Percentiles rank a stretch among this genome's conserved stretches.
These are phyloP conservation scores for Metarhizium guizhouense DNA, from an alignment of 2,329 filamentous ascomycete genomes.

Conservation along the genomic window DNA sequence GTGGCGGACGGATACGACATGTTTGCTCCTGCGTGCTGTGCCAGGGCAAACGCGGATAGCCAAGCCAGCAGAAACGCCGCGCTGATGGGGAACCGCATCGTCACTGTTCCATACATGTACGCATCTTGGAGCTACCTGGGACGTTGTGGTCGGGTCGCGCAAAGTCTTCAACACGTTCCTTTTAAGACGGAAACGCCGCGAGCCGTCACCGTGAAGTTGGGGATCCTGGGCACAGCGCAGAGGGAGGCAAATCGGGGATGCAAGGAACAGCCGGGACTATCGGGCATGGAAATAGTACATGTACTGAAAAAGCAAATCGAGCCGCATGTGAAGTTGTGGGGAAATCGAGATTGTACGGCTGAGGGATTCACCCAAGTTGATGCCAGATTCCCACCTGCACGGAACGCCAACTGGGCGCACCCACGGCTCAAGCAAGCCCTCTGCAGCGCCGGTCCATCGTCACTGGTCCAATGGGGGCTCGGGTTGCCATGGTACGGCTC, in stretches of 20 bases:
- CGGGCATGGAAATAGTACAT: background rate
- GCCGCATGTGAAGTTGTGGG: conserved; percentile 1
- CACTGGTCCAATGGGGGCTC: background rate
- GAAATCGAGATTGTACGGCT: background rate
- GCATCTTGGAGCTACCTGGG: too few species aligned
- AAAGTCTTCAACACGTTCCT: background rate
- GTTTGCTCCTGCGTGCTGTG: background rate
- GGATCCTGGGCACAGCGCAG: background rate
- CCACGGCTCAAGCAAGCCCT: background rate
- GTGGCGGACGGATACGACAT: background rate
- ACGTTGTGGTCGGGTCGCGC: too few species aligned
- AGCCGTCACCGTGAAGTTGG: background rate
- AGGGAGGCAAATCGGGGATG: background rate
- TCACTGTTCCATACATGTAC: background rate
- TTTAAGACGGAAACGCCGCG: background rate
- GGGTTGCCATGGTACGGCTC: too few species aligned
- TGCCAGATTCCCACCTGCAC: background rate
- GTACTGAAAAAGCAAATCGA: background rate
- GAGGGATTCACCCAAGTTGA: background rate
- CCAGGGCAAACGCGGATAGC: background rate
- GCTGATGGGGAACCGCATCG: background rate
- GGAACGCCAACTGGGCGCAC: background rate
- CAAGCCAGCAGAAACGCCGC: background rate
- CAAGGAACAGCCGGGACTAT: background rate
- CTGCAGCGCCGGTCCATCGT: background rate